Base-by-base conservation (phyloP, 805 yeast genomes). In the Myxozyma neglecta region DNA sequence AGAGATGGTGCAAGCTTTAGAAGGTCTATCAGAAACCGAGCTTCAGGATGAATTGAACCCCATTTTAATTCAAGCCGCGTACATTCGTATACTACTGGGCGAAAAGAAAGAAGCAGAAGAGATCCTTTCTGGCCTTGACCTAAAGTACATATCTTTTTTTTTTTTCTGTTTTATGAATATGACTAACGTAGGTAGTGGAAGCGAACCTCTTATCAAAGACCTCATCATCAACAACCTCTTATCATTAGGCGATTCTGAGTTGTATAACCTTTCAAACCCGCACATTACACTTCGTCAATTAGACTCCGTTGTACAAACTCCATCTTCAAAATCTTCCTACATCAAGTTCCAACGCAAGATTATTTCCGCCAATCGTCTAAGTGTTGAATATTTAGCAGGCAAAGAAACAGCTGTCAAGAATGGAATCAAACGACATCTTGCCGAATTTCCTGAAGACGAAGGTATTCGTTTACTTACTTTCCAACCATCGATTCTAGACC, bases 51-150 rank as follows among this genome's bases (percentile, higher is more conserved):
- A 86, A 69, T 69, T 83, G 35, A 77, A 79, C 24, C 89, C 90
- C 16, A 84, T 86, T 20, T 72, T 79, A 60, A 71, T 85, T 48
- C 87, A 88, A 65, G 81, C 81, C 36, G 86, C 89, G 1, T 86
- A 80, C 67, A 81, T 83, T 18, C 74, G 82, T 56, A 80, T 78
- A 42, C 59, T 75, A 14, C 51, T 65, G 43, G 81, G 81, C 7
- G 69, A 79, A 14, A 50, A 56, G 1, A 76, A 69, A 1, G 77
- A 77, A 44, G 77, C 85, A 1, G 53, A 69, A 43, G 59, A 68
- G 1, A 72, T 83, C 3, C 74, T 84, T 55, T 68, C 75, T 2
- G 65, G 70, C 1, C 64, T 79, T 10, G 76, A 76, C 16, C 4
- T 56, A 14, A 47, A 40, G 63, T 58, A 51, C 5, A 47, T 36